Evolutionary conservation across 306 rosid species (phyloP), one percentile per base, ranked within the genome.

Genomic region (Carpinus viminea): DNA sequence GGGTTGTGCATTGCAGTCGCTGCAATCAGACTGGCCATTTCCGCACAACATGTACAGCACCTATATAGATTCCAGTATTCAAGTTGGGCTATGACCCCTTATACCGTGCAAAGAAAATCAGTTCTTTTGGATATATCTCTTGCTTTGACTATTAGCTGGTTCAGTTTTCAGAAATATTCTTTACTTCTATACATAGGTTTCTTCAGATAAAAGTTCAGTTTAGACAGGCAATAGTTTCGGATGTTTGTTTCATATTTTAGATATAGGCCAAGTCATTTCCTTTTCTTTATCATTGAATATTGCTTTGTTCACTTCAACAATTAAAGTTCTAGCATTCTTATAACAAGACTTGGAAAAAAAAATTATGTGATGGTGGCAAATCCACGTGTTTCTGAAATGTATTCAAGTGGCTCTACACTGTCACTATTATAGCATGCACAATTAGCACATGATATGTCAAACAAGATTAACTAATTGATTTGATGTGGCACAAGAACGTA

Each of bases 21-120:
- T 87, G 91, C 76, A 85, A 87, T 74, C 88, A 87, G 75, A 82
- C 88, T 7, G 91, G 91, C 9, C 91, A 87, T 47, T 87, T 87
- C 76, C 75, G 89, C 75, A 85, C 90, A 45, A 87, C 91, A 53
- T 87, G 91, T 80, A 60, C 91, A 47, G 91, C 88, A 10, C 91
- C 85, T 51, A 87, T 87, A 21, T 85, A 81, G 79, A 53, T 13
- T 17, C 16, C 64, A 4, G 28, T 28, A 12, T 72, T 12, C 60
- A 13, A 13, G n/a, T 10, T 20, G 9, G 18, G 38, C 41, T 61
- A 61, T 31, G 1, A 18, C 53, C 21, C 28, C 36, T 47, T 31
- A 56, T 34, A 73, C 50, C 48, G 76, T 79, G 73, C 72, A 79
- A 41, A 79, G 60, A 65, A 7, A 73, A 79, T 64, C 12, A 73